Conservation (phyloP, 805 yeast species). For the Suhomyces sp. region DNA sequence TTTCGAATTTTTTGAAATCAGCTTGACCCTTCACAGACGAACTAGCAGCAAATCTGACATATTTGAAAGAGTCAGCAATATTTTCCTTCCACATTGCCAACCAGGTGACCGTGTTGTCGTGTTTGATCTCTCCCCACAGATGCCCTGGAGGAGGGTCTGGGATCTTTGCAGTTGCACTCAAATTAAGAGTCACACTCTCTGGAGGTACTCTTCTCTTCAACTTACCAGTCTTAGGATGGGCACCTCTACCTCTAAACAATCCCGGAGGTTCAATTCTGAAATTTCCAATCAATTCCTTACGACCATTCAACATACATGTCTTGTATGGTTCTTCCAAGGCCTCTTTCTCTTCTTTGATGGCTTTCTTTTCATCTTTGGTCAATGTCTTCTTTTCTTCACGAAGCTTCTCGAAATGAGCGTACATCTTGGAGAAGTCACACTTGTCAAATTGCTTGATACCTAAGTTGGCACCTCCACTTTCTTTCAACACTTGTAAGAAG, state of each 20-base stretch:
- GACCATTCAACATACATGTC: slow-evolving; percentile 78
- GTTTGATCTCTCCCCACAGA: slow-evolving; percentile 83
- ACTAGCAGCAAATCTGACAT: slow-evolving; percentile 87
- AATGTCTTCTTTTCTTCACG: slow-evolving; percentile 71
- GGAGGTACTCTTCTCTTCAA: slow-evolving; percentile 83
- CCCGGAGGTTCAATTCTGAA: slow-evolving; percentile 97
- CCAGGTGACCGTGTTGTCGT: slow-evolving; percentile 93
- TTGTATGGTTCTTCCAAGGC: slow-evolving; percentile 76
- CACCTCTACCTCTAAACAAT: slow-evolving; percentile 92
- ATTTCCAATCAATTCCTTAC: slow-evolving; percentile 90
- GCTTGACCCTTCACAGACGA: slow-evolving; percentile 90
- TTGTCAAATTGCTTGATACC: slow-evolving; percentile 54
- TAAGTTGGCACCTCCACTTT: slow-evolving; percentile 60
- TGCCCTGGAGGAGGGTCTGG: slow-evolving; percentile 90
- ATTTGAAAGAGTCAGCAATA: slow-evolving; percentile 77
- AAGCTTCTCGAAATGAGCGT: slow-evolving; percentile 63
- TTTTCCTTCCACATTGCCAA: slow-evolving; percentile 97
- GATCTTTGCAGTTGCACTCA: slow-evolving; percentile 66
- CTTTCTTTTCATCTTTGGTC: slow-evolving; percentile 73
- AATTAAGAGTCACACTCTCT: slow-evolving; percentile 83
- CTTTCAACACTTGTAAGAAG: slow-evolving; percentile 65
- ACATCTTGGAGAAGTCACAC: slow-evolving; percentile 78
- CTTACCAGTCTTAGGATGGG: slow-evolving; percentile 94
- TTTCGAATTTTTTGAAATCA: slow-evolving; percentile 89
- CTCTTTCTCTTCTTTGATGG: slow-evolving; percentile 69